A percentile compares a stretch with the other conserved stretches of the same genome.
phyloP scores from a whole-genome alignment of 2,329 filamentous ascomycete species.

The Dothiorella sarmentorum region DNA sequence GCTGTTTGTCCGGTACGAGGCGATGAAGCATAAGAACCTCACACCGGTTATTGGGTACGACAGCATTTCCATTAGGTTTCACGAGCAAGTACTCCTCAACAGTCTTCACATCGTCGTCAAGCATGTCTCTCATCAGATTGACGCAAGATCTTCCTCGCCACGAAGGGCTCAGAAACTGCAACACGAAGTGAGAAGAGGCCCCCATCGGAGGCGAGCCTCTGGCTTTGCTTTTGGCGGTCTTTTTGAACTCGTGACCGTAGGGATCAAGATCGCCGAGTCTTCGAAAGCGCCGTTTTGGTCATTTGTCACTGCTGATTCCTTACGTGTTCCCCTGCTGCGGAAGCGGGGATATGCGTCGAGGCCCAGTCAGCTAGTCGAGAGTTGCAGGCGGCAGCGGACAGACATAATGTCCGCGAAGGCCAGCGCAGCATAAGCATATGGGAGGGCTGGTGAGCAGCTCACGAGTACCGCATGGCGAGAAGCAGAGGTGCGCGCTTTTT shows the following conservation, averaged over 20 bases:
- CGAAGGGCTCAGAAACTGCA: conserved; percentile 69
- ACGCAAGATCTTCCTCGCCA: conserved; percentile 81
- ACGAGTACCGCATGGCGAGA: background rate
- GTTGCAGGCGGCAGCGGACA: too few relatives aligned
- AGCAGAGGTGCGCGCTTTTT: background rate
- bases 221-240: conserved; percentile 72
- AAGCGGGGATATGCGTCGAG: conserved; percentile 18
- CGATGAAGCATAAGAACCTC: background rate
- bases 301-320: background rate
- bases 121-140: conserved; percentile 75
- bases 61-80: too few relatives aligned
- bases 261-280: conserved; percentile 70
- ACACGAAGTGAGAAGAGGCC: conserved; percentile 84
- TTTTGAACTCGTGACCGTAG: conserved; percentile 84
- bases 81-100: too few relatives aligned
- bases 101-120: background rate
- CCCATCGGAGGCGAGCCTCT: conserved; percentile 65
- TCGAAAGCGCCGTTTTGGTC: conserved; percentile 72
- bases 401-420: too few relatives aligned
- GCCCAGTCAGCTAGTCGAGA: background rate
- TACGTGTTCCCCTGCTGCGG: background rate
- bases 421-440: too few relatives aligned
- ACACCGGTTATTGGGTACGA: background rate
- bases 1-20: too few relatives aligned
- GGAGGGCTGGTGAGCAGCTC: too few relatives aligned